phyloP scores from a whole-genome alignment of 2,329 filamentous ascomycete genomes.

The Fusarium sp. region DNA sequence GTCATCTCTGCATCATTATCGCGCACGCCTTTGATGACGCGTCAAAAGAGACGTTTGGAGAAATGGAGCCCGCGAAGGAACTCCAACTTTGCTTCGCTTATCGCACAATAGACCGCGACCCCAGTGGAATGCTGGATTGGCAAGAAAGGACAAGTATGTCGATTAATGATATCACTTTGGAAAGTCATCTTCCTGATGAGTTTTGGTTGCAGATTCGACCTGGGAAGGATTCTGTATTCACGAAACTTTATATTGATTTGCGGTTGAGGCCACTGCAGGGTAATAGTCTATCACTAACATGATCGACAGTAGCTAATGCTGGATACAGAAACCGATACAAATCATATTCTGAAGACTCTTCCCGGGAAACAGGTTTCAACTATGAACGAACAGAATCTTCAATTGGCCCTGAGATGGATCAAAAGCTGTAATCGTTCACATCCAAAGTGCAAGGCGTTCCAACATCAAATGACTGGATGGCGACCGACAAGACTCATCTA shows the following conservation, averaged over 20 bases:
- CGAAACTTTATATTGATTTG: neutral
- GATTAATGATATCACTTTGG: neutral
- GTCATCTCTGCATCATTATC: constrained; percentile 4
- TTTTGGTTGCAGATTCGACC: neutral
- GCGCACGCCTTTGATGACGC: neutral
- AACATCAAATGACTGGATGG: neutral
- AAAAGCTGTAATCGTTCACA: neutral
- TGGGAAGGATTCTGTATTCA: neutral
- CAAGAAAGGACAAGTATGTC: constrained; percentile 2
- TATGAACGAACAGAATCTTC: neutral
- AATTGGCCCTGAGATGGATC: neutral
- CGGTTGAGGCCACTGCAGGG: constrained; percentile 1
- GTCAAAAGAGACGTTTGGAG: neutral
- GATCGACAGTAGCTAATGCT: neutral
- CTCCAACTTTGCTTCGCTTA: neutral
- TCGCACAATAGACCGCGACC: constrained; percentile 1
- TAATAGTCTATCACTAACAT: fast-evolving
- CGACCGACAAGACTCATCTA: constrained; percentile 1
- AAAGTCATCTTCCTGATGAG: neutral
- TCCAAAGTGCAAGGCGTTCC: neutral
- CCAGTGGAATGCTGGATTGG: neutral
- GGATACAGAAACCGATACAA: neutral
- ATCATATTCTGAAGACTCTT: neutral
- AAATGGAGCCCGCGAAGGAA: fast-evolving
- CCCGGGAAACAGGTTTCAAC: neutral